Evolutionary conservation across 208 protist species (phyloP), one percentile per base, ranked within the genome.

Genomic region (Naegleria lovaniensis): DNA sequence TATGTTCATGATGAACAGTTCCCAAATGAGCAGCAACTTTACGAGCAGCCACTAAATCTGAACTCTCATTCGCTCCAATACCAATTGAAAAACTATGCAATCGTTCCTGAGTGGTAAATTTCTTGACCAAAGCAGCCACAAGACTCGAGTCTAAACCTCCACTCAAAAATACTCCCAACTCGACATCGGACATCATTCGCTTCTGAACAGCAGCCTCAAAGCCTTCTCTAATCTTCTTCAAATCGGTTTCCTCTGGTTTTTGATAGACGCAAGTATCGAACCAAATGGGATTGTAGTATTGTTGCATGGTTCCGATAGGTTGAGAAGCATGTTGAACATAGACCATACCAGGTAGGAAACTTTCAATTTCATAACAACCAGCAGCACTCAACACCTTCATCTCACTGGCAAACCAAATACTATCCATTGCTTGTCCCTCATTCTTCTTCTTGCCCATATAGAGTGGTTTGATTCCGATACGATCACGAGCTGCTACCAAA

Each of bases 51-150:
- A 90, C 90, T 25, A 98, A 92, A 92, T 98, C 97, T 9, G 96
- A 96, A 0, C 95, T 93, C 22, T 67, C 55, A 67, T 67, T 67
- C 67, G 93, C 95, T 11, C 91, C 84, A 5, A 98, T 91, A 52
- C 97, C 96, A 90, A 98, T 96, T 76, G 92, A 96, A 92, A 97
- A 97, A 16, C 94, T 95, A 87, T 96, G 96, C 29, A 97, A 91
- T 51, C 92, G 88, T 40, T 94, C 94, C 19, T 91, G 55, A 19
- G 41, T 90, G 59, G 92, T 90, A 16, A 93, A 92, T 29, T 95
- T 88, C 25, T 83, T 89, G 25, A 93, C 95, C 38, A 97, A 95
- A 33, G 93, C 91, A 55, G 95, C 95, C 0, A 97, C 94, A 0
- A 97, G 92, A 5, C 90, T 93, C 29, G 94, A 96, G 89, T 97